Evolutionary conservation across 1,139 yeast genomes (phyloP).

Genomic region (Saccharomyces hybrid): DNA sequence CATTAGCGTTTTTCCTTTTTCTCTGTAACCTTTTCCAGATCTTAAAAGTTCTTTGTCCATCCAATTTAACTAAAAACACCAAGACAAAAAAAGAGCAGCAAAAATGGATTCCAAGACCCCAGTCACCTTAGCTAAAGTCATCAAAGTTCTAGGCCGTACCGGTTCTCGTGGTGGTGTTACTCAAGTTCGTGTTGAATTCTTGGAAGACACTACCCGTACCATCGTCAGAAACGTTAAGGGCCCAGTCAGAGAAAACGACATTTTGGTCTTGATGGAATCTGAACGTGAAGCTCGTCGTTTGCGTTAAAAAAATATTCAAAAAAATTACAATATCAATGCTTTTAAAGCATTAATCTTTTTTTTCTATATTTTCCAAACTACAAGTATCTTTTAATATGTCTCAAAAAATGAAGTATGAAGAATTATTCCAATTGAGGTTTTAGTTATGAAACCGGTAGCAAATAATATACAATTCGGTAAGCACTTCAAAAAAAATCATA

Average conservation of each 20-base stretch:
- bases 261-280: constrained; percentile 98
- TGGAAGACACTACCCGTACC: constrained; percentile 96
- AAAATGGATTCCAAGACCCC: constrained; percentile 78
- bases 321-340: constrained; percentile 3
- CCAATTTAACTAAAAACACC: constrained; percentile 2
- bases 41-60: not conserved
- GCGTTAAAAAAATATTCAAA: constrained; percentile 34
- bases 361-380: not conserved
- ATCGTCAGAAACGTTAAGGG: constrained; percentile 99
- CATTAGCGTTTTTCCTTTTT: not conserved
- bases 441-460: not conserved
- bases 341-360: constrained; percentile 1
- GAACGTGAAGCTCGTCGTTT: constrained; percentile 92
- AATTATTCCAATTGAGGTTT: not conserved
- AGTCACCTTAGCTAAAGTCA: constrained; percentile 98
- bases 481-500: not conserved
- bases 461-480: not conserved
- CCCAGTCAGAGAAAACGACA: constrained; percentile 99
- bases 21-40: not conserved
- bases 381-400: not conserved
- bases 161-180: constrained; percentile 99
- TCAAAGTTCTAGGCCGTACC: constrained; percentile 99
- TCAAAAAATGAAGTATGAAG: not conserved
- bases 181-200: constrained; percentile 99
- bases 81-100: constrained; percentile 7